A percentile compares a stretch with the other conserved stretches of the same genome.
phyloP scores from a whole-genome alignment of 192 early-diverging fungal species.

The Podochytrium sp. region DNA sequence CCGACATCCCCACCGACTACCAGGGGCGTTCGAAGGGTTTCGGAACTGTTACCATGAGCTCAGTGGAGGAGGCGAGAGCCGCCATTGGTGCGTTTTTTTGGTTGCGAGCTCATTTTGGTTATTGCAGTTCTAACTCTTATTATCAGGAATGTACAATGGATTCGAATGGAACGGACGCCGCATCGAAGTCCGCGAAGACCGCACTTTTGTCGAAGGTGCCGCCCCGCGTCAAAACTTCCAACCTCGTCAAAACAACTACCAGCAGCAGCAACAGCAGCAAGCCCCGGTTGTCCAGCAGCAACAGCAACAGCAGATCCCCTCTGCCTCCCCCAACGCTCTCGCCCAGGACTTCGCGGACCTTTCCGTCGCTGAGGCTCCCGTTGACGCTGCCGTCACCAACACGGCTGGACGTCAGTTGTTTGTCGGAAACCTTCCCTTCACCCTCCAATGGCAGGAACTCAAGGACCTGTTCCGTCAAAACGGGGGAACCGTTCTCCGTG shows the following conservation, averaged over 20 bases:
- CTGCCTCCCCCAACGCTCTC: background rate
- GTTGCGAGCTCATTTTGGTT: background rate
- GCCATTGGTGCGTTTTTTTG: slow-evolving; percentile 57
- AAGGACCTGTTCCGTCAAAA: slow-evolving; percentile 77
- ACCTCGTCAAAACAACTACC: slow-evolving; percentile 18
- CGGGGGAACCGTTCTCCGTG: slow-evolving; percentile 65
- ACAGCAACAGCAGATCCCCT: background rate
- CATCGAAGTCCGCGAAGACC: slow-evolving; percentile 76
- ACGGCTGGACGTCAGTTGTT: slow-evolving; percentile 58
- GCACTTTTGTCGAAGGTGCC: slow-evolving; percentile 54
- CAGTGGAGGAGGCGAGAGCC: slow-evolving; percentile 67
- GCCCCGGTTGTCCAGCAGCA: slow-evolving; percentile 56
- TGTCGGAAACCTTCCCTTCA: slow-evolving; percentile 81
- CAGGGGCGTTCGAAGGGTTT: slow-evolving; percentile 71
- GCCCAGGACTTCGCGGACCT: background rate
- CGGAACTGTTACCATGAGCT: slow-evolving; percentile 70
- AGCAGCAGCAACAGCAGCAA: slow-evolving; percentile 12
- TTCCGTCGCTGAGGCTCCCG: background rate
- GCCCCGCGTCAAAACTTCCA: slow-evolving; percentile 17
- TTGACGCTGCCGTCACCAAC: background rate
- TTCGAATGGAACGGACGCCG: slow-evolving; percentile 72
- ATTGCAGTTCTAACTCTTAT: slow-evolving; percentile 2
- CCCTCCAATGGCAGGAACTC: slow-evolving; percentile 80
- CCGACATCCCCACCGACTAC: slow-evolving; percentile 59
- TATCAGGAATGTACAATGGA: slow-evolving; percentile 58